Evolutionary conservation across 2,329 filamentous ascomycete species (phyloP).

Genomic region (Cladophialophora yegresii): DNA sequence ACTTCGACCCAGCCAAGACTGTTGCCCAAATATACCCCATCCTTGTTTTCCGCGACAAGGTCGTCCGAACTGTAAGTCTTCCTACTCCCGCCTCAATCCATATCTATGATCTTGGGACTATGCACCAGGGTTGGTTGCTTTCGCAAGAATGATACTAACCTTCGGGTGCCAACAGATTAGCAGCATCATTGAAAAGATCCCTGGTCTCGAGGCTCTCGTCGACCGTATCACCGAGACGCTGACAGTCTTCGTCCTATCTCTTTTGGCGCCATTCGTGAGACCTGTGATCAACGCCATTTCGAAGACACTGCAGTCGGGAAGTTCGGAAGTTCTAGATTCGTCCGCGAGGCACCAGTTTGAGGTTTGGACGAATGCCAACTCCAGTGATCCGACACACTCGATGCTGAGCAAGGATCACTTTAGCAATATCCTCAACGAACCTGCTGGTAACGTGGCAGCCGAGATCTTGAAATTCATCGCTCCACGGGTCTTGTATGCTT

Average conservation of each 20-base stretch:
- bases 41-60: constrained; percentile 87
- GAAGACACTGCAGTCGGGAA: constrained; percentile 80
- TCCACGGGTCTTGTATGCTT: constrained; percentile 85
- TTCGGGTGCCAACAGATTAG: constrained; percentile 58
- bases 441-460: constrained; percentile 71
- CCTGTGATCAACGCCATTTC: constrained; percentile 89
- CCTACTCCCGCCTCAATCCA: background rate
- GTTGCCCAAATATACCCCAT: constrained; percentile 89
- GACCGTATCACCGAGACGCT: constrained; percentile 93
- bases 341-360: constrained; percentile 75
- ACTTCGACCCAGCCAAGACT: constrained; percentile 76
- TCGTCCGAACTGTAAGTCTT: constrained; percentile 67
- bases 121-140: background rate
- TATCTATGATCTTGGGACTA: background rate
- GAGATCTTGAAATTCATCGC: constrained; percentile 83
- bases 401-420: constrained; percentile 85
- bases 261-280: constrained; percentile 87
- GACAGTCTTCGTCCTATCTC: constrained; percentile 85
- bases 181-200: constrained; percentile 84
- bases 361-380: constrained; percentile 74
- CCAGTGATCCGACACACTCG: constrained; percentile 77
- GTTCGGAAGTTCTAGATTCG: constrained; percentile 67
- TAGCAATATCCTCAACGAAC: constrained; percentile 74
- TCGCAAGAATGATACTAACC: background rate
- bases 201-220: constrained; percentile 82